Evolutionary conservation across 106 monocot species (phyloP).

Genomic region (Apostasia ramifera): DNA sequence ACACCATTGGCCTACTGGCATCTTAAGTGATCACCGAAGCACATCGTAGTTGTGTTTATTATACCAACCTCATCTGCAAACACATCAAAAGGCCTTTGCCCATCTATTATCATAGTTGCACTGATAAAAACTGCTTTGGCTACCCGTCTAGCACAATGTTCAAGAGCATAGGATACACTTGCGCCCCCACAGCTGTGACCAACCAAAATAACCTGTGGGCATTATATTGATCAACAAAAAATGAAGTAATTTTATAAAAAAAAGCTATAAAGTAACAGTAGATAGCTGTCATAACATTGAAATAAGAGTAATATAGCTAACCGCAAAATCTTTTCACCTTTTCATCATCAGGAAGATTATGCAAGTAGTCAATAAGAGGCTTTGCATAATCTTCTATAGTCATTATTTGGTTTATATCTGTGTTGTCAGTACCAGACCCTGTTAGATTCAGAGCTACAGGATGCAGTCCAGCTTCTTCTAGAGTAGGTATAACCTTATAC

Average conservation of each 20-base stretch:
- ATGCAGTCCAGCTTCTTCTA: constrained; percentile 69
- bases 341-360: constrained; percentile 65
- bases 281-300: not conserved
- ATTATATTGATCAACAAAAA: not conserved
- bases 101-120: constrained; percentile 78
- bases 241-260: not conserved
- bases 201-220: constrained; percentile 66
- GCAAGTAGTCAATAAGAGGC: constrained; percentile 63
- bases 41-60: too few species aligned
- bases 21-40: too few species aligned
- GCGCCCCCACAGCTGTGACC: constrained; percentile 94
- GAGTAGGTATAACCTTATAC: constrained; percentile 68
- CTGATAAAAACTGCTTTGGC: constrained; percentile 68
- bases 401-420: constrained; percentile 46
- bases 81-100: constrained; percentile 76
- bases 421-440: constrained; percentile 74
- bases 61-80: constrained; percentile 56
- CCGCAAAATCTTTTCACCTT: constrained; percentile 32
- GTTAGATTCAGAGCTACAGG: constrained; percentile 70
- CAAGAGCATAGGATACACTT: constrained; percentile 67
- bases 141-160: constrained; percentile 51
- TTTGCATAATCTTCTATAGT: constrained; percentile 71
- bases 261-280: not conserved
- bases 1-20: too few species aligned
- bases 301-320: not conserved